Evolutionary conservation across 306 rosid species (phyloP).

Genomic region (Glycine latifolia): DNA sequence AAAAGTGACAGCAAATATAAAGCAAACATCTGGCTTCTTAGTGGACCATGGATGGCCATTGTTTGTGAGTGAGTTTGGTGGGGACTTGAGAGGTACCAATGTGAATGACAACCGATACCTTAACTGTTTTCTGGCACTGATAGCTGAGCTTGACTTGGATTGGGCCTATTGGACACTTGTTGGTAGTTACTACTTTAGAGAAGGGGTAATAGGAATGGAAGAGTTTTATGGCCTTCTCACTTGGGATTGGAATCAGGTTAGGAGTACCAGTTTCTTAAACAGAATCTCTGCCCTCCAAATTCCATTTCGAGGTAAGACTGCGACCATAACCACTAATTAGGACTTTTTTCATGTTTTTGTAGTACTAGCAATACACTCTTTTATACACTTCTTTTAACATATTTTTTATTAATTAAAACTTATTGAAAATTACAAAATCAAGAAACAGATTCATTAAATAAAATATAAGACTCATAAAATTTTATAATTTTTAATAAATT

Average conservation of each 20-base stretch:
- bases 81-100: conserved; percentile 78
- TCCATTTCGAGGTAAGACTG: conserved; percentile 73
- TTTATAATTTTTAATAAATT: no score
- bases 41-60: conserved; percentile 77
- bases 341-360: not conserved
- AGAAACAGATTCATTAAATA: no score
- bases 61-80: conserved; percentile 84
- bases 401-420: no score
- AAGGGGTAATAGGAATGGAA: conserved; percentile 74
- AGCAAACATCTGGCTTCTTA: conserved; percentile 58
- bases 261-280: conserved; percentile 63
- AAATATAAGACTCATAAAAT: no score
- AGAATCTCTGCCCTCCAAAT: conserved; percentile 69
- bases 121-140: conserved; percentile 62
- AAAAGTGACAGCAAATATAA: conserved; percentile 52
- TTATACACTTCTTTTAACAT: no score
- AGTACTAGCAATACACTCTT: no score
- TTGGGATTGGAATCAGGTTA: conserved; percentile 62
- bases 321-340: not conserved
- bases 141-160: conserved; percentile 82
- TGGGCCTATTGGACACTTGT: conserved; percentile 86
- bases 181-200: conserved; percentile 80
- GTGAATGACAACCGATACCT: conserved; percentile 84
- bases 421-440: no score
- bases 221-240: conserved; percentile 74